phyloP scores from a whole-genome alignment of 2,329 filamentous ascomycete species.

The Hymenoscyphus linearis region DNA sequence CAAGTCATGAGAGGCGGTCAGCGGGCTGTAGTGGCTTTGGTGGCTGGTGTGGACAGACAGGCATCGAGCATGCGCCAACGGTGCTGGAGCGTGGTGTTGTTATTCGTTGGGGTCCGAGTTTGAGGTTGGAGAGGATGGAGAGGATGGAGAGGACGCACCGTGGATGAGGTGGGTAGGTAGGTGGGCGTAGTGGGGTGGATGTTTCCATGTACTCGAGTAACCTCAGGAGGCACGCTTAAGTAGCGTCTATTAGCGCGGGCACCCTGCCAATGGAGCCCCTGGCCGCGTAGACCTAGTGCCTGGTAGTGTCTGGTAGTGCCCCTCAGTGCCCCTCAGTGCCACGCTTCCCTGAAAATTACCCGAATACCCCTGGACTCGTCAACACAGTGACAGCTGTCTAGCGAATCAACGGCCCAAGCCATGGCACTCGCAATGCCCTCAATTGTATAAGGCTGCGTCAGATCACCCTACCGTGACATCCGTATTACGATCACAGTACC shows the following conservation, averaged over 20 bases:
- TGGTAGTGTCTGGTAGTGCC: background rate
- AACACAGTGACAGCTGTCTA: background rate
- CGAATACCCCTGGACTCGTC: background rate
- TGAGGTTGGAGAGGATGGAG: too few relatives aligned
- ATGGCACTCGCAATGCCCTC: background rate
- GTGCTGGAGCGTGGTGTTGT: background rate
- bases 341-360: background rate
- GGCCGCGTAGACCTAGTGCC: background rate
- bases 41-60: background rate
- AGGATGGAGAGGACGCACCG: too few relatives aligned
- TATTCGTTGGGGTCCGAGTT: background rate
- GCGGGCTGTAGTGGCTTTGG: background rate
- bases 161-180: background rate
- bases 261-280: background rate
- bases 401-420: background rate
- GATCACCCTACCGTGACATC: background rate
- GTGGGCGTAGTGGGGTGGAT: background rate
- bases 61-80: background rate
- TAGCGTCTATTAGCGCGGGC: background rate
- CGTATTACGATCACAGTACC: background rate
- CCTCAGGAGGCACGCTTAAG: background rate
- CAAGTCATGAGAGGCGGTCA: conserved; percentile 2
- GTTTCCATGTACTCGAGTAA: too few relatives aligned
- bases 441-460: background rate
- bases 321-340: background rate